Evolutionary conservation across 129 eudicot genomes (phyloP), one percentile per base, ranked within the genome.

Genomic region (Centaurea solstitialis): DNA sequence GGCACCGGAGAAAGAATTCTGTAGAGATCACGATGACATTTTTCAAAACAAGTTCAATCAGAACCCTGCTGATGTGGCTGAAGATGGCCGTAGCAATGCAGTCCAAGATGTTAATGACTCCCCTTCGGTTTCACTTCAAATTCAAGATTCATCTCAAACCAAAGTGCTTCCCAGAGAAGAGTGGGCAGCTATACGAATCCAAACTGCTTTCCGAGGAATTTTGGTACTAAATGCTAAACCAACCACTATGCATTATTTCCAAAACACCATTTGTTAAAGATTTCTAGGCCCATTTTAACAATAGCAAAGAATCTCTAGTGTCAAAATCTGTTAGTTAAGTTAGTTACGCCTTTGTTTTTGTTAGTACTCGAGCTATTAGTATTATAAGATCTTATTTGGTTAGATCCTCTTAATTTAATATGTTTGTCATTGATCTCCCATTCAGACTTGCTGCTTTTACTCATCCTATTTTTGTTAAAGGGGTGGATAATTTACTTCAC

Each of bases 161-260:
- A 82, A 90, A 21, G 82, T 78, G 47, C 73, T 76, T 77, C 82
- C 45, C 78, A 86, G 88, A 80, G 91, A 89, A 86, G 93, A 87
- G 80, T 82, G 88, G 98, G 96, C 98, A 71, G 98, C 93, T n/a
- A 93, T 75, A 72, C 83, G 87, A 68, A 91, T 93, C 67, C 98
- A 93, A 81, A 93, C 93, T 59, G 92, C 96, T 53, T 93, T 91
- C 72, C 85, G 96, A 75, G 98, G 98, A 84, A 86, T 90, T 83
- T 82, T 93, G 98, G 98, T 93, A 93, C 74, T 15, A 7, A 23
- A 12, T 64, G 38, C 21, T 64, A 64, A 35, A 23, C 80, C 72
- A 35, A 23, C 80, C 72, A 12, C 39, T 76, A 64, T 15, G 22
- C 61, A 37, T 64, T 45, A 26, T 68, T 6, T 26, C 30, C 40